These are phyloP conservation scores for Epichloe typhina DNA, from an alignment of 2,329 filamentous ascomycete genomes.

Conservation along the genomic window DNA sequence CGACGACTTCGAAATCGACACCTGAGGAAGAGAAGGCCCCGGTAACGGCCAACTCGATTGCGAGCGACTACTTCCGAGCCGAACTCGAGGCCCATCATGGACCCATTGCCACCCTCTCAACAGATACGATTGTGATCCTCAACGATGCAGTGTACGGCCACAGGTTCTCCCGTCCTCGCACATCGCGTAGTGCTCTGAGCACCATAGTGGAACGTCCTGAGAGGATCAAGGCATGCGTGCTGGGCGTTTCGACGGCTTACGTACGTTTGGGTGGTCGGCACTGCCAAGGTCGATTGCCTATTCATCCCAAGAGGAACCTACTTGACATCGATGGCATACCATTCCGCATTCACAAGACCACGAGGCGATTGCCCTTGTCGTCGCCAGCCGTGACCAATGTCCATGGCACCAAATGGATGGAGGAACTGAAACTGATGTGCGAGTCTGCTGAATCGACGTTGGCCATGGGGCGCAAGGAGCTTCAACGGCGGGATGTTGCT, in stretches of 20 bases:
- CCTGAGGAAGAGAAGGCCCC: constrained; percentile 22
- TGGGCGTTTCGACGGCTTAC: constrained; percentile 79
- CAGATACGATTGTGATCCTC: constrained; percentile 67
- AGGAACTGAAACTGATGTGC: constrained; percentile 77
- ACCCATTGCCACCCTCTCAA: constrained; percentile 23
- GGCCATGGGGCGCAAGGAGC: constrained; percentile 63
- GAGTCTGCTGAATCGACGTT: constrained; percentile 65
- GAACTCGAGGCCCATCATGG: constrained; percentile 54
- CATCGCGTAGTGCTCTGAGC: constrained; percentile 54
- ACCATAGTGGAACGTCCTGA: constrained; percentile 92
- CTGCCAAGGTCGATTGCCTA: constrained; percentile 53
- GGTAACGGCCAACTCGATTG: constrained; percentile 42
- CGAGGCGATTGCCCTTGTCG: constrained; percentile 54
- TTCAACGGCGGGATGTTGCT: constrained; percentile 54
- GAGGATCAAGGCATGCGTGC: constrained; percentile 67
- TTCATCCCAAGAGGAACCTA: constrained; percentile 48
- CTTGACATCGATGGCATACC: constrained; percentile 47
- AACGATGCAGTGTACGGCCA: constrained; percentile 95
- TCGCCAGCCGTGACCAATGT: constrained; percentile 78
- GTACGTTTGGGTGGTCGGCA: constrained; percentile 78
- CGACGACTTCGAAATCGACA: constrained; percentile 18
- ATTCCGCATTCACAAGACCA: constrained; percentile 76
- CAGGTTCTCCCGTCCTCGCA: constrained; percentile 71
- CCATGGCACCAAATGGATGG: constrained; percentile 88
- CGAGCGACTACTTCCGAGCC: constrained; percentile 52